Evolutionary conservation across 1,284 basidiomycete species (phyloP), one percentile per base, ranked within the genome.

Genomic region (Fomes fomentarius): DNA sequence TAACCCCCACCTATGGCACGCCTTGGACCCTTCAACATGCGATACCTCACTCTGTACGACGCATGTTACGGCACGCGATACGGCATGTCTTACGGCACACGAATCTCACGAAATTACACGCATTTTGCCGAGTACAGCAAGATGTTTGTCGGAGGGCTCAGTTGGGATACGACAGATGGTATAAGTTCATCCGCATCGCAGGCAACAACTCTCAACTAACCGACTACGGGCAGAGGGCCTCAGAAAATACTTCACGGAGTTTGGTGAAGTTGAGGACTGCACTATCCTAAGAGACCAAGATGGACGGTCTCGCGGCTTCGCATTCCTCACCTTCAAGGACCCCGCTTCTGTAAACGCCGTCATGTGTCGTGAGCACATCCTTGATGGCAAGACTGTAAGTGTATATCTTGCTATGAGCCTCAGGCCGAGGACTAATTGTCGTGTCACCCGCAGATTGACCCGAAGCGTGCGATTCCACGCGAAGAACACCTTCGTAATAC

Each of bases 161-260:
- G 93, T 78, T 97, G 94, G 94, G 94, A 96, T 74, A 97, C 94
- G 65, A 93, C 91, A 75, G 95, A 97, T 80, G 94, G 94, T 85
- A 83, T 67, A 74, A 65, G 67, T 68, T 22, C 49, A 42, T 17
- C 28, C 11, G 28, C 24, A n/a, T 35, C 14, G 38, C 42, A 46
- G 37, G 14, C 34, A 15, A 47, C n/a, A n/a, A 19, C 17, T 24
- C 39, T 50, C 47, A 52, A 40, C 52, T 56, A 17, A 57, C 25
- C 33, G 63, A 50, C 64, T 57, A 63, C 63, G 66, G 71, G 67
- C 69, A 87, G 85, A 87, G 70, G 83, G 85, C 66, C 69, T 87
- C 64, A 82, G 82, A 71, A 81, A 83, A 60, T 87, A 87, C 63
- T 88, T 87, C 70, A 74, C 78, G 55, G 78, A 87, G 60, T 87